These are phyloP conservation scores for Thielaviopsis musarum DNA, from an alignment of 2,329 filamentous ascomycete species.

Conservation along the genomic window DNA sequence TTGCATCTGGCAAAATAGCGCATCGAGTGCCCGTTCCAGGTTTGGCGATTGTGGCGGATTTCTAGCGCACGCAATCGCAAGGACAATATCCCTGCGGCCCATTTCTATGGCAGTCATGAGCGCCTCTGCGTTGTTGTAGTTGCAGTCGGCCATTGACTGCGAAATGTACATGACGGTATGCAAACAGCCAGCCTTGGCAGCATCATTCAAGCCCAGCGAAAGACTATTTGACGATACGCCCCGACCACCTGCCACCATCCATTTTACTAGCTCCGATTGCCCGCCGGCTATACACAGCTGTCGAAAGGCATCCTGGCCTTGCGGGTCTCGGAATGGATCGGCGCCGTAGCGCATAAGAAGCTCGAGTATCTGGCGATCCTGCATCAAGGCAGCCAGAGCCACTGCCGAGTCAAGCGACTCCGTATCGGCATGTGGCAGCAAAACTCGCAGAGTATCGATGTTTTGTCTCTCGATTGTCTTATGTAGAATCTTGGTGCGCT, in stretches of 20 bases:
- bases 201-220: constrained; percentile 35
- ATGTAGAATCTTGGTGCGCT: constrained; percentile 33
- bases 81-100: constrained; percentile 34
- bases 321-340: constrained; percentile 27
- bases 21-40: constrained; percentile 33
- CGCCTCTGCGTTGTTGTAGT: constrained; percentile 33
- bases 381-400: constrained; percentile 29
- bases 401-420: constrained; percentile 32
- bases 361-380: constrained; percentile 27
- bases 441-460: constrained; percentile 34
- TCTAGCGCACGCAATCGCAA: constrained; percentile 36
- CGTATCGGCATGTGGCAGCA: constrained; percentile 35
- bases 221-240: constrained; percentile 26
- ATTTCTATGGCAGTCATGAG: constrained; percentile 31
- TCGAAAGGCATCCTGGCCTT: constrained; percentile 36
- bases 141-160: constrained; percentile 35
- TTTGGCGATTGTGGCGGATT: constrained; percentile 31
- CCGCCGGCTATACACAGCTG: constrained; percentile 30
- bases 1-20: constrained; percentile 28
- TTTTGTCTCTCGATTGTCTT: constrained; percentile 34
- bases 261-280: constrained; percentile 28
- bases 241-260: constrained; percentile 33
- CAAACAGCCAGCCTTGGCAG: constrained; percentile 30
- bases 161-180: constrained; percentile 34
- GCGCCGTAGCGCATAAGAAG: constrained; percentile 35